Evolutionary conservation across 1,284 basidiomycete species (phyloP).

Genomic region (Taiwanofungus camphoratus): DNA sequence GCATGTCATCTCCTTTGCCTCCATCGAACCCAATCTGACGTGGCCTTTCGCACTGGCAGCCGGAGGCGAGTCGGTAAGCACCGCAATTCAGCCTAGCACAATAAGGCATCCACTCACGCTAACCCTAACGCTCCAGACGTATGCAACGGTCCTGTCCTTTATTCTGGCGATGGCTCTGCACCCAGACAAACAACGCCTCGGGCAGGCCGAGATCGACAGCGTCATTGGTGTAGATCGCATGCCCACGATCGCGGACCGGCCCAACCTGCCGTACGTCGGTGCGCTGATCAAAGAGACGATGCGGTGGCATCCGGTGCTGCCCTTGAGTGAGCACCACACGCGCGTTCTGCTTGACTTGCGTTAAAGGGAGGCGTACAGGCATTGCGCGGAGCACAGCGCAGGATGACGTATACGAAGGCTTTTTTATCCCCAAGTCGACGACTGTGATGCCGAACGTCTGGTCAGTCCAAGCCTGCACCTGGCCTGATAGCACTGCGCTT

Average conservation of each 20-base stretch:
- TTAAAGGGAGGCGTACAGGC: no score
- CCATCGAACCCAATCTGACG: no score
- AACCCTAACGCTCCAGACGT: not conserved
- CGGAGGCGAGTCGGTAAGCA: not conserved
- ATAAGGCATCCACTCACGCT: no score
- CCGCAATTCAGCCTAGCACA: no score
- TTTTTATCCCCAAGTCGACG: conserved; percentile 26
- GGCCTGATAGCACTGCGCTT: conserved; percentile 2
- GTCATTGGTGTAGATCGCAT: conserved; percentile 36
- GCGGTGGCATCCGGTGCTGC: conserved; percentile 27
- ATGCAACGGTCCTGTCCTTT: conserved; percentile 23
- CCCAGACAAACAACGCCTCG: conserved; percentile 37
- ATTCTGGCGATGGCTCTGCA: conserved; percentile 39
- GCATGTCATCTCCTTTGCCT: not conserved
- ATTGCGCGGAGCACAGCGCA: conserved; percentile 21
- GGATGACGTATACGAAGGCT: conserved; percentile 26
- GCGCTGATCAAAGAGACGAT: conserved; percentile 40
- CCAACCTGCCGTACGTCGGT: conserved; percentile 39
- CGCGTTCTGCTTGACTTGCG: not conserved
- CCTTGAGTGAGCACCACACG: conserved; percentile 14
- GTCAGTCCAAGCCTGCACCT: conserved; percentile 5
- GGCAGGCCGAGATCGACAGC: conserved; percentile 40
- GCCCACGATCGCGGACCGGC: conserved; percentile 39
- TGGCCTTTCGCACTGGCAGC: no score
- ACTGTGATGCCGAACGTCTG: conserved; percentile 24